Base-by-base conservation (phyloP, 305 asterid genomes). In the Rubia tinctorum region DNA sequence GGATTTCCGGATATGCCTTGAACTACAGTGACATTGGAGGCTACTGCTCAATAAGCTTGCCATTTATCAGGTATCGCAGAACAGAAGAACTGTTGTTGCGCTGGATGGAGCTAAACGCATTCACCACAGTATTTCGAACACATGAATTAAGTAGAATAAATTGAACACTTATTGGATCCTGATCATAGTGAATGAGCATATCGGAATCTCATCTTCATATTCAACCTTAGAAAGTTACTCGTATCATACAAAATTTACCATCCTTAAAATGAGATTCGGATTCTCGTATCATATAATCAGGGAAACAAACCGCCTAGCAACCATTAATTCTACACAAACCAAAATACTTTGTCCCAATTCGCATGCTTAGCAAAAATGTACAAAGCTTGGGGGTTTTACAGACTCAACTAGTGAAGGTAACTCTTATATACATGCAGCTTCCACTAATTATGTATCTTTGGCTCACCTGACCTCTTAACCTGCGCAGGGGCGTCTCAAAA, bases 1-100 rank as follows among this genome's bases (percentile, higher is more conserved):
- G 98, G 7, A 80, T 93, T 71, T 89, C 96, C 14, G 98, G 98
- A 17, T 93, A 83, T 79, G 88, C 97, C 58, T 87, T 93, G 81
- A 93, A 91, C 75, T 97, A 93, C 72, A 93, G 98, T 64, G 98
- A 91, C 74, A 91, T 88, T 49, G 98, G 98, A 85, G 98, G 98
- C 66, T 93, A 93, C 51, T 91, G 97, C 77, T 79, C 96, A 37
- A 94, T 91, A 51, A 85, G 80, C 72, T 64, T 93, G 15, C 96
- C 97, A 0, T 85, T 93, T 62, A 73, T 89, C 72, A 89, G 87
- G 86, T 93, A 93, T 80, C 81, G 58, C 68, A 81, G 98, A 77
- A 91, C 90, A n/a, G 93, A 93, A 84, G 97, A 93, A 80, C 90
- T 93, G 79, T 89, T 89, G 45, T 79, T 93, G 14, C 80, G 97